Base-by-base conservation (phyloP, 371 early-diverging fungal species). In the Apophysomyces ossiformis region DNA sequence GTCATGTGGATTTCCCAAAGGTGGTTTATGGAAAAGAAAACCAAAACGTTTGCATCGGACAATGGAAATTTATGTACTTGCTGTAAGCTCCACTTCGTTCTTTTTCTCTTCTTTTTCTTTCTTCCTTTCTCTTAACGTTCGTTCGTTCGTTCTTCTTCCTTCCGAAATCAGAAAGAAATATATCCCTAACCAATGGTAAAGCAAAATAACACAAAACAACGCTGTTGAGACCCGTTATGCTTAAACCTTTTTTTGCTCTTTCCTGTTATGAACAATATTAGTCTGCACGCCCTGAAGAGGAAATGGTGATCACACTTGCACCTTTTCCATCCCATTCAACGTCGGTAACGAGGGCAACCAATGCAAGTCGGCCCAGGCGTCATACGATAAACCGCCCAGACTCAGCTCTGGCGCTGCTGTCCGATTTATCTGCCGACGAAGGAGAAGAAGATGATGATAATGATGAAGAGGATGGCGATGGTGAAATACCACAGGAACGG, bases 1-100 rank as follows among this genome's bases (percentile, higher is more conserved):
- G 63, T 70, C 75, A 77, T 72, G 69, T 72, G 71, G 58, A 61
- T 64, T 68, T 70, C 61, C 46, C 67, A 67, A 61, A 45, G 58
- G 60, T 57, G 39, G 38, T 7, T 44, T 35, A 58, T 36, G 38
- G 38, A 59, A 59, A 63, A 61, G 37, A 63, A 41, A 41, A 62
- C 16, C 8, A 44, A 5, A 57, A 61, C 41, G 35, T 32, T 43
- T 45, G 56, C 21, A 54, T 37, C 46, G 54, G 63, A 41, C 26
- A 56, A 44, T 46, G 18, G 60, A 60, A 65, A 45, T 45, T 45
- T 45, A 36, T 37, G 32, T 26, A 26, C 32, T 26, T 26, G 32
- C 32, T 26, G 2, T 26, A 26, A 26, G 32, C 32, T 26, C 32
- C 32, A 26, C 32, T 26, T 26, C 32, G 32, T 26, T 26, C 32